Percentiles rank a stretch among this genome's conserved stretches.
Evolutionary conservation across 495 filamentous ascomycete genomes (phyloP).

Genomic region (Aspergillus mulundensis): DNA sequence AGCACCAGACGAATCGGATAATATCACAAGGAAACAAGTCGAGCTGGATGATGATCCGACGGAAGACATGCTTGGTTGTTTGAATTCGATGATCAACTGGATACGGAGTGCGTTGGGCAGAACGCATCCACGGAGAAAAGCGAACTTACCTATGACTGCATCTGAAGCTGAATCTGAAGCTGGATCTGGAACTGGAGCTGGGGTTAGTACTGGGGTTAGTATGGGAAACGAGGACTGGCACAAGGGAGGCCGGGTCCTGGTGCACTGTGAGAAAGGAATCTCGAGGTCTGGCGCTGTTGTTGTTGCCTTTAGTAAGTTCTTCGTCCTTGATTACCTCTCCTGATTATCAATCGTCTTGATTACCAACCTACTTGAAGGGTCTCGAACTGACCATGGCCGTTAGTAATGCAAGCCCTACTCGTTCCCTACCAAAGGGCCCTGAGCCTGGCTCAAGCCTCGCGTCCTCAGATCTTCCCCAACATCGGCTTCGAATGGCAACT

Average conservation of each 20-base stretch:
- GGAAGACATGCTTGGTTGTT: not conserved
- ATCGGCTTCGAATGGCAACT: constrained; percentile 11
- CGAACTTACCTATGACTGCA: too few species aligned
- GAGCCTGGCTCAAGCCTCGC: not conserved
- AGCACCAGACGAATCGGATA: not conserved
- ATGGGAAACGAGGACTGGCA: not conserved
- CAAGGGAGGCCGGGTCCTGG: not conserved
- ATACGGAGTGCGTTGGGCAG: not conserved
- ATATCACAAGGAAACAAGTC: not conserved
- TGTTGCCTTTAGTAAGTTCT: constrained; percentile 7
- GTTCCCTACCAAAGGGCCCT: not conserved
- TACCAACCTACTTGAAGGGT: too few species aligned
- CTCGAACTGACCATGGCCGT: too few species aligned
- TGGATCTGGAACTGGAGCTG: not conserved
- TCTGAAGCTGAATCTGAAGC: not conserved
- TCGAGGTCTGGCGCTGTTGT: constrained; percentile 9
- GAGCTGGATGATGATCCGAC: constrained; percentile 7
- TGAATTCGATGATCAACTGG: constrained; percentile 1
- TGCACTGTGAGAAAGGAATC: constrained; percentile 7
- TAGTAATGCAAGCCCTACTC: constrained; percentile 1
- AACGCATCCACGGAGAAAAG: not conserved
- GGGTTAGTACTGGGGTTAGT: not conserved
- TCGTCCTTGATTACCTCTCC: not conserved
- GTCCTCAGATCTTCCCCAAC: constrained; percentile 2
- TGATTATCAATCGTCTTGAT: not conserved